These are phyloP conservation scores for Aspergillus hiratsukae DNA, from an alignment of 2,329 filamentous ascomycete genomes.

Conservation along the genomic window DNA sequence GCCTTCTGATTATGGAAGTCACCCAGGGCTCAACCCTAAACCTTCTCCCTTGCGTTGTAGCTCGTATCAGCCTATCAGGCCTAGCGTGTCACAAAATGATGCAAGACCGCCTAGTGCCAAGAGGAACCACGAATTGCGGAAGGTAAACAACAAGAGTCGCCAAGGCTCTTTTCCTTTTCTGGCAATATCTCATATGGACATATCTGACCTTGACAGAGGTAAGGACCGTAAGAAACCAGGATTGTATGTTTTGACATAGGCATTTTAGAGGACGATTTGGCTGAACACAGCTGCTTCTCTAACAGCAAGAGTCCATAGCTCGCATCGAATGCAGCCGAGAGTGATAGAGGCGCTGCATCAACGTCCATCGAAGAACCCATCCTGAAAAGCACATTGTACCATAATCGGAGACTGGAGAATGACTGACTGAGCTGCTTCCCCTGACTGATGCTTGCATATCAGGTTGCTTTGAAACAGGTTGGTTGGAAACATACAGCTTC, in stretches of 20 bases:
- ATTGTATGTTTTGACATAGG: neutral
- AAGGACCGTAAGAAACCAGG: neutral
- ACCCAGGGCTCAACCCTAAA: too few relatives aligned
- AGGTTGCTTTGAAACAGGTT: neutral
- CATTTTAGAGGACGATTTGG: neutral
- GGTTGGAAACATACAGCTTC: neutral
- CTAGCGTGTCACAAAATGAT: slow-evolving; percentile 14
- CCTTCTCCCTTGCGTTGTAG: slow-evolving; percentile 19
- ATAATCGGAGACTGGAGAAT: neutral
- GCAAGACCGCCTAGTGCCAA: neutral
- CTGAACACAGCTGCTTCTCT: neutral
- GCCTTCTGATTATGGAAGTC: neutral
- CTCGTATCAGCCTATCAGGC: slow-evolving; percentile 18
- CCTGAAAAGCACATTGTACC: neutral
- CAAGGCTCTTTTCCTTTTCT: slow-evolving; percentile 14
- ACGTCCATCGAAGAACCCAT: neutral
- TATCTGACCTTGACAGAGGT: neutral
- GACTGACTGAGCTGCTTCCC: neutral
- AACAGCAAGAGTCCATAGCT: neutral
- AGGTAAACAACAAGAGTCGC: neutral
- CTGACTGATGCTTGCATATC: neutral
- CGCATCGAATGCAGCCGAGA: neutral
- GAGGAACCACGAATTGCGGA: neutral
- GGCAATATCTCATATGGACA: neutral
- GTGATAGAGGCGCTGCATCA: neutral